Conservation (phyloP, 768 basidiomycete genomes). For the Strobilomyces echinocephalus region DNA sequence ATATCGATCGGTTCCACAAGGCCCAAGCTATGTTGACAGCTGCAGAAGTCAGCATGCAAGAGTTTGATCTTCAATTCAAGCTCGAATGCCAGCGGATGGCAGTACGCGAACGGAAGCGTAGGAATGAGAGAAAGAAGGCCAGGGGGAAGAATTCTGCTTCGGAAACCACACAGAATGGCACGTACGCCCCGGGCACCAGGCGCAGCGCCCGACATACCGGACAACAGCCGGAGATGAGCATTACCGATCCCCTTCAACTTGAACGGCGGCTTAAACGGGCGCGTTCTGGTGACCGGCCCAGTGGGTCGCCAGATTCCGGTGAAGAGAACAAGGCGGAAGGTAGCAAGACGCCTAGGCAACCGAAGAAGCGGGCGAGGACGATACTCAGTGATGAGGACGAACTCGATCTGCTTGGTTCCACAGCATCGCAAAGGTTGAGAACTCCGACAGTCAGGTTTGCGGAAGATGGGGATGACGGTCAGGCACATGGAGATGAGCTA, state of each 20-base stretch:
- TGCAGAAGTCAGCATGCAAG: constrained; percentile 78
- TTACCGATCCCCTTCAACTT: constrained; percentile 70
- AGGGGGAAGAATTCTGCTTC: constrained; percentile 27
- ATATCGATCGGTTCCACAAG: constrained; percentile 70
- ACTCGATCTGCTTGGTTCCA: constrained; percentile 37
- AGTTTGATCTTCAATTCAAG: constrained; percentile 74
- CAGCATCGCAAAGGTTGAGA: constrained; percentile 30
- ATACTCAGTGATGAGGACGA: constrained; percentile 42
- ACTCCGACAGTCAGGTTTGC: constrained; percentile 50
- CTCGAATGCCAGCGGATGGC: constrained; percentile 90
- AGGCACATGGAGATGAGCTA: constrained; percentile 12
- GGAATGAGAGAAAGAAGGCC: constrained; percentile 44
- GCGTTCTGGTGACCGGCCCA: constrained; percentile 52
- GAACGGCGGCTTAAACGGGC: constrained; percentile 74
- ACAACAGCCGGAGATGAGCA: constrained; percentile 60
- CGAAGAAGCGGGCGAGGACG: constrained; percentile 54
- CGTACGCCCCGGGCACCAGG: constrained; percentile 49
- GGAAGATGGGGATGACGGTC: constrained; percentile 30
- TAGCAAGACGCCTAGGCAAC: constrained; percentile 34
- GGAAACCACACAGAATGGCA: constrained; percentile 28
- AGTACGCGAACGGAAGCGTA: constrained; percentile 60
- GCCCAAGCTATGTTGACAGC: constrained; percentile 89
- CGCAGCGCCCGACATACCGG: constrained; percentile 75
- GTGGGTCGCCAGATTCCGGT: constrained; percentile 40
- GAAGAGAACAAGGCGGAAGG: constrained; percentile 46